Base-by-base conservation (phyloP, 148 eudicot genomes). In the Diospyros lotus region DNA sequence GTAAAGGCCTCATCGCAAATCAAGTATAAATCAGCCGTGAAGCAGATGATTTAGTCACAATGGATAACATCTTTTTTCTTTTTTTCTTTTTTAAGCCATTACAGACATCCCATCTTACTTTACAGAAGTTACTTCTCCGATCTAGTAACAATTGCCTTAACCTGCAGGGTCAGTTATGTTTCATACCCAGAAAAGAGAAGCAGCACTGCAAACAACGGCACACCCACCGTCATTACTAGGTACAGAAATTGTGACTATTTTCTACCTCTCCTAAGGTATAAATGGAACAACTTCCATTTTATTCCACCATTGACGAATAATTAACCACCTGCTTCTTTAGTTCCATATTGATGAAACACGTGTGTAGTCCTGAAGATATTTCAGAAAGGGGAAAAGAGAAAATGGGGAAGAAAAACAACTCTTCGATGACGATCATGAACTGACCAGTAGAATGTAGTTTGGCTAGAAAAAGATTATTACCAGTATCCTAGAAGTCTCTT, bases 401-500 rank as follows among this genome's bases (percentile, higher is more conserved):
- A 4, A 14, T 3, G 18, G 3, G 18, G 9, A 3, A 58, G n/a
- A 14, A 15, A 58, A 2, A 61, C 2, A 7, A 10, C 64, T 61
- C 2, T 61, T 38, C 40, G 1, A 40, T 4, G 3, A 28, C 0
- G 28, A 28, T 28, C 28, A 28, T 0, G 28, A 28, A 28, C 28
- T 17, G 44, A 40, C 5, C 3, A 3, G 14, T 2, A 48, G 63
- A 52, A 71, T 42, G 51, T 3, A 58, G 28, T 15, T 54, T 64
- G 46, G 28, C 75, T 56, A n/a, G 6, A 50, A n/a, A 46, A 14
- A n/a, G 56, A 68, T 48, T 15, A 63, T 12, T 86, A 84, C 89
- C 89, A 86, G 74, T 86, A 86, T 82, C 52, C 89, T 77, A 28
- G 87, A 84, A 4, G 86, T 84, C 73, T 86, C 89, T 76, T 84